Base-by-base conservation (phyloP, 2,329 filamentous ascomycete species). In the Thielaviopsis populi region DNA sequence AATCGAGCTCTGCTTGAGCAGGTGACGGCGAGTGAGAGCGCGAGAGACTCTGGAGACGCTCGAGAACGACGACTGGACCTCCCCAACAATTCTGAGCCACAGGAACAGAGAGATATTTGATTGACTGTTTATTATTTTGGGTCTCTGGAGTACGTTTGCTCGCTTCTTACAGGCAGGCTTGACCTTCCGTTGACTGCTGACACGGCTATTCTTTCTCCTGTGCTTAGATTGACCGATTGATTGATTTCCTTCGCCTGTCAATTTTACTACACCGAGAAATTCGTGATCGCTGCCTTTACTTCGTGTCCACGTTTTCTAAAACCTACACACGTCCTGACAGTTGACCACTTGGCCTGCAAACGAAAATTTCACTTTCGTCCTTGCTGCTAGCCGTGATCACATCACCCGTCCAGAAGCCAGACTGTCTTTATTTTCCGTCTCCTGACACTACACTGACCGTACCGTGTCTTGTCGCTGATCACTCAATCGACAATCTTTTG, bases 1-100 rank as follows among this genome's bases (percentile, higher is more conserved):
- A 61, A 61, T 63, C 61, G 56, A 66, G 64, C 61, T 54, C 64
- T 63, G 64, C 64, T 66, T 63, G 30, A 65, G 61, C 61, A 61
- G 64, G 64, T 61, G 61, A 63, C 54, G 58, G 56, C 56, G 59
- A 53, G 64, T 53, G 48, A 54, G 59, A 62, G 8, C 33, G 40
- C 40, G 56, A 11, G 22, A 37, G 56, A 40, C 56, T 59, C 19
- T 13, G 56, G 10, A 37, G 11, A 41, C 6, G 56, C 22, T 33
- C 1, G 41, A 41, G 30, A 62, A 15, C 7, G 56, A 22, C n/a
- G n/a, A n/a, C n/a, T n/a, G n/a, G n/a, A n/a, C n/a, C n/a, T n/a
- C n/a, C n/a, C n/a, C n/a, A n/a, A 27, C 43, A 27, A 40, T 37
- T 53, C 24, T 60, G 59, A 61, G 13, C 15, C 19, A 62, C 41